Base-by-base conservation (phyloP, 1,284 basidiomycete species). In the Sphaerobolus stellatus region DNA sequence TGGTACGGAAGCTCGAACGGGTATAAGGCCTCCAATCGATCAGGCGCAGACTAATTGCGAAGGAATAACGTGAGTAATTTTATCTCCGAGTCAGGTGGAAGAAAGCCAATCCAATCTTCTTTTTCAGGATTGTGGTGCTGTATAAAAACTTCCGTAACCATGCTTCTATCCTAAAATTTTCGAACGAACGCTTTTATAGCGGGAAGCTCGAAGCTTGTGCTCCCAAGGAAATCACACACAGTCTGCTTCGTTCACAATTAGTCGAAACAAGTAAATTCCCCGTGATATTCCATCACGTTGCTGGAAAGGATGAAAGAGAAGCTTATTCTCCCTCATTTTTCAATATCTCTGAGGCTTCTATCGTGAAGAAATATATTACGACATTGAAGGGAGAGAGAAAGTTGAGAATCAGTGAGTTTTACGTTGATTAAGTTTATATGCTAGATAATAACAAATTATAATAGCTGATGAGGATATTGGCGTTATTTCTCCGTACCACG, bases 321-420 rank as follows among this genome's bases (percentile, higher is more conserved):
- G 75, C 75, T 3, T 76, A 75, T 0, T 85, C 83, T 0, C 84
- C 83, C 0, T 86, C 84, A 0, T 86, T 83, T 68, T 85, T 85
- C 69, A 87, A 86, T 56, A 72, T 80, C 33, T 74, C 77, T 34
- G 84, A 87, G 61, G 76, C 74, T 0, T 67, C 75, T 0, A 71
- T 78, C 48, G 81, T 85, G 46, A 82, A 81, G 61, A 61, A 66
- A 2, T 86, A 86, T 58, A 68, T 77, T 8, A 50, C 65, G 53
- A 54, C 56, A 27, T 63, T 77, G 29, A 60, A 66, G 6, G 58
- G 64, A n/a, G 62, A 72, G 50, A 56, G 61, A 28, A 44, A 64
- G 4, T 54, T 71, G 27, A 63, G 65, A 8, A 68, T 73, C n/a
- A n/a, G n/a, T n/a, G n/a, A n/a, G n/a, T n/a, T n/a, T n/a, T n/a